These are phyloP conservation scores for Eremochloa ophiuroides DNA, from an alignment of 176 grass and related monocot species.

Conservation along the genomic window DNA sequence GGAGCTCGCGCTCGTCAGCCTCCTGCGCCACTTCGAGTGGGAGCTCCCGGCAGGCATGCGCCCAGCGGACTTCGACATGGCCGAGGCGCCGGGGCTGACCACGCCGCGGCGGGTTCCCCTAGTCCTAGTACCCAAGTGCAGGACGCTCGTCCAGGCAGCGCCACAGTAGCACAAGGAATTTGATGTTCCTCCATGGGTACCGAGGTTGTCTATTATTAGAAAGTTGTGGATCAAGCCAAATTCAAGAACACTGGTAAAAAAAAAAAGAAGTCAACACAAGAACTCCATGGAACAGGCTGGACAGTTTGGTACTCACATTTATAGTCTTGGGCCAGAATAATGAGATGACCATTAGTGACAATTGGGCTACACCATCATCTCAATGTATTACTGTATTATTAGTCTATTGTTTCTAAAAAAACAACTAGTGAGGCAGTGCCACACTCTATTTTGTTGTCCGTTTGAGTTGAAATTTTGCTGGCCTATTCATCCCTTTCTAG, in stretches of 20 bases:
- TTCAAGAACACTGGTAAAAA: not conserved
- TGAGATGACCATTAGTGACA: not conserved
- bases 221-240: not conserved
- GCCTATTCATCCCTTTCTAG: no score
- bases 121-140: slow-evolving; percentile 33
- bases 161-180: not conserved
- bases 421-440: no score
- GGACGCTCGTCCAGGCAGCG: not conserved
- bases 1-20: slow-evolving; percentile 47
- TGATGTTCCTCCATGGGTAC: not conserved
- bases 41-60: slow-evolving; percentile 32
- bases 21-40: slow-evolving; percentile 56
- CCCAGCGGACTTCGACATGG: slow-evolving; percentile 34
- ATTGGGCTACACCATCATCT: no score
- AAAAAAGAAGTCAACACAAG: not conserved
- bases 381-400: no score
- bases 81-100: slow-evolving; percentile 51
- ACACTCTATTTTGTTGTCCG: no score
- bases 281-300: not conserved
- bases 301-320: not conserved
- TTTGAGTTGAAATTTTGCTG: no score
- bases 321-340: not conserved
- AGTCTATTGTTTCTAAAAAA: no score
- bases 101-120: slow-evolving; percentile 41
- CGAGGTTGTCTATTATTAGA: not conserved